Conservation (phyloP, 2,329 filamentous ascomycete genomes). For the Cordyceps sp. region DNA sequence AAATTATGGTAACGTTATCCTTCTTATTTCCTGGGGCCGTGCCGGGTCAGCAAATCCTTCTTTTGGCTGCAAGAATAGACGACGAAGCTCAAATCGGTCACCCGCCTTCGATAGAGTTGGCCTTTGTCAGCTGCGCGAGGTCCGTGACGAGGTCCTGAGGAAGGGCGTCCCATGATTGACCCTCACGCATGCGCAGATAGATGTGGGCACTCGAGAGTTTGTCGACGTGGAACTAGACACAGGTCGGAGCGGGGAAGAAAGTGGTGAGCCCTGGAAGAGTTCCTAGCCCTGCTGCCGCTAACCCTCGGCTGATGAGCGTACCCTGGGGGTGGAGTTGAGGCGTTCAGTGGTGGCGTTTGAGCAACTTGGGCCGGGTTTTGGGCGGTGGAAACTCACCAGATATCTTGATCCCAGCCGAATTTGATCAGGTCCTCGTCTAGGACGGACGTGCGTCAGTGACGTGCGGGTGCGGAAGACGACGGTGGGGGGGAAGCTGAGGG, state of each 20-base stretch:
- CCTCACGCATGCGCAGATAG: constrained; percentile 71
- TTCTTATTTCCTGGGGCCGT: constrained; percentile 71
- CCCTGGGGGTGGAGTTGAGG: no score
- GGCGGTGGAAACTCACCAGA: constrained; percentile 81
- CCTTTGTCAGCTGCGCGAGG: constrained; percentile 94
- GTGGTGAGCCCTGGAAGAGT: no score
- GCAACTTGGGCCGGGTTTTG: no score
- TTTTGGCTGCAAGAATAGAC: no score
- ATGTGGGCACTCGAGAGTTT: constrained; percentile 95
- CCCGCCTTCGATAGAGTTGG: constrained; percentile 88
- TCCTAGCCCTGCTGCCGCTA: no score
- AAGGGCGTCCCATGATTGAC: constrained; percentile 71
- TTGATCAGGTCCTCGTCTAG: constrained; percentile 93
- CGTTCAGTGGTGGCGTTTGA: no score
- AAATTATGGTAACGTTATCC: constrained; percentile 91
- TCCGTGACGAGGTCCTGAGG: constrained; percentile 60
- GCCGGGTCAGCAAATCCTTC: no score
- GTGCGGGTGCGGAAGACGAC: background rate
- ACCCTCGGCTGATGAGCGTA: no score
- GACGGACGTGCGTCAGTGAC: background rate
- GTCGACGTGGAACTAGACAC: constrained; percentile 98
- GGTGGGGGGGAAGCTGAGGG: constrained; percentile 3
- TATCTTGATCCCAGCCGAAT: constrained; percentile 84
- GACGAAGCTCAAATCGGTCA: no score
- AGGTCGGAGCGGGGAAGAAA: no score